Percentiles rank a stretch among this genome's conserved stretches.
Conservation (phyloP, 352 stramenopile genomes). For the Peronospora destructor region DNA sequence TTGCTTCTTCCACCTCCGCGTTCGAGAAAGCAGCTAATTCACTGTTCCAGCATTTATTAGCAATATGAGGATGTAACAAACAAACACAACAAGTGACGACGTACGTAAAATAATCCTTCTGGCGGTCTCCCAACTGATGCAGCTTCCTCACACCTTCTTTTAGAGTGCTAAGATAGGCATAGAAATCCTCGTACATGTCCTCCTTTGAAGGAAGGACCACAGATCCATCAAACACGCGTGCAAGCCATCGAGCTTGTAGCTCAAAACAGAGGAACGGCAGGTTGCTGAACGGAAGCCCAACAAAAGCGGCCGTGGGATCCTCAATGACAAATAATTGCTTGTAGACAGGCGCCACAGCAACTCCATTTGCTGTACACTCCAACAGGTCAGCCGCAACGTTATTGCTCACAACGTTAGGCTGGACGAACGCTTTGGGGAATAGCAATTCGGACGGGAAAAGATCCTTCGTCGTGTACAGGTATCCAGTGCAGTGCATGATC, state of each 20-base stretch:
- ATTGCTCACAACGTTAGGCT: conserved; percentile 18
- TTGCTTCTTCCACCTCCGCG: conserved; percentile 32
- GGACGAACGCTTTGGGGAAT: conserved; percentile 31
- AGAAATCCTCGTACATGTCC: conserved; percentile 64
- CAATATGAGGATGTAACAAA: conserved; percentile 5
- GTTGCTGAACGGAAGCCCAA: conserved; percentile 69
- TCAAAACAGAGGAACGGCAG: conserved; percentile 78
- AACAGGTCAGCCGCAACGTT: conserved; percentile 30
- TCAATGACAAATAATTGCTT: conserved; percentile 77
- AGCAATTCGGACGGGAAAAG: conserved; percentile 43
- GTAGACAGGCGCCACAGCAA: conserved; percentile 57
- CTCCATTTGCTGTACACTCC: conserved; percentile 22
- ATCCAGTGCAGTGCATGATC: conserved; percentile 77
- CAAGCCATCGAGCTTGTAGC: conserved; percentile 67
- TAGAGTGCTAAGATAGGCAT: conserved; percentile 34
- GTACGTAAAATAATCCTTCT: conserved; percentile 50
- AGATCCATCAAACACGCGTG: conserved; percentile 42
- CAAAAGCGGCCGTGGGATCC: conserved; percentile 60
- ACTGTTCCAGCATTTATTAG: conserved; percentile 13
- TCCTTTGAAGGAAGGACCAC: conserved; percentile 46
- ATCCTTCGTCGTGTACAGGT: conserved; percentile 55
- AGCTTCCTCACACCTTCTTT: conserved; percentile 49
- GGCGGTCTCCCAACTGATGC: conserved; percentile 51
- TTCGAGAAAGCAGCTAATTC: conserved; percentile 35
- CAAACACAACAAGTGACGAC: conserved; percentile 1